Conservation (phyloP, 2,329 filamentous ascomycete genomes). For the Trichoderma guizhouense region DNA sequence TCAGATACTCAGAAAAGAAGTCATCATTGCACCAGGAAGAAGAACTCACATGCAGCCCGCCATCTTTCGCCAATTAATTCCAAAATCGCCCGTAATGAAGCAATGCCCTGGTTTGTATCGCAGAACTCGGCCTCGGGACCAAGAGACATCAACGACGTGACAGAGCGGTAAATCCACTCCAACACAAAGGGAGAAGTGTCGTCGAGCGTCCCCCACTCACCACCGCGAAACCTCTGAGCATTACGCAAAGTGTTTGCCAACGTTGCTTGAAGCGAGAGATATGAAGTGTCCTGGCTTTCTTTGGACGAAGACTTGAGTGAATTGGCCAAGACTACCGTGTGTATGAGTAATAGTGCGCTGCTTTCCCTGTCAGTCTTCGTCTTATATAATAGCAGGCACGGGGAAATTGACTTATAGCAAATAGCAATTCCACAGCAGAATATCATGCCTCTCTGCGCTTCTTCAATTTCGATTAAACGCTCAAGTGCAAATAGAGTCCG, state of each 20-base stretch:
- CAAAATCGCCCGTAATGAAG: not conserved
- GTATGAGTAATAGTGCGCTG: not conserved
- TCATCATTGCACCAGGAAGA: not conserved
- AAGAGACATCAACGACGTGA: not conserved
- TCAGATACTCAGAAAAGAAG: not conserved
- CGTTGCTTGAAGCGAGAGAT: not conserved
- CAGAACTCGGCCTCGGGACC: not conserved
- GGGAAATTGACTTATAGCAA: not conserved
- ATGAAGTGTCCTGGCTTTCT: not conserved
- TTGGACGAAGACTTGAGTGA: not conserved
- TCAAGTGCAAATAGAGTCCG: not conserved
- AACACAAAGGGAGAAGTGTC: not conserved
- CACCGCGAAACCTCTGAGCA: not conserved
- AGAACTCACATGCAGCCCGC: not conserved
- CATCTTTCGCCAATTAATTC: not conserved
- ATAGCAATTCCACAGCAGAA: not conserved
- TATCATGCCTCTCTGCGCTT: not conserved
- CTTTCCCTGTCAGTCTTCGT: not conserved
- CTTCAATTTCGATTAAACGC: not conserved
- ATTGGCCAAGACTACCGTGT: not conserved
- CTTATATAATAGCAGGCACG: not conserved
- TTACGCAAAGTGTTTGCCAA: not conserved
- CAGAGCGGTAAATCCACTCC: not conserved
- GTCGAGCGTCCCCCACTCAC: not conserved
- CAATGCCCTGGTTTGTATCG: not conserved